Evolutionary conservation across 1,139 yeast genomes (phyloP).

Genomic region (Ogataea hybrid): DNA sequence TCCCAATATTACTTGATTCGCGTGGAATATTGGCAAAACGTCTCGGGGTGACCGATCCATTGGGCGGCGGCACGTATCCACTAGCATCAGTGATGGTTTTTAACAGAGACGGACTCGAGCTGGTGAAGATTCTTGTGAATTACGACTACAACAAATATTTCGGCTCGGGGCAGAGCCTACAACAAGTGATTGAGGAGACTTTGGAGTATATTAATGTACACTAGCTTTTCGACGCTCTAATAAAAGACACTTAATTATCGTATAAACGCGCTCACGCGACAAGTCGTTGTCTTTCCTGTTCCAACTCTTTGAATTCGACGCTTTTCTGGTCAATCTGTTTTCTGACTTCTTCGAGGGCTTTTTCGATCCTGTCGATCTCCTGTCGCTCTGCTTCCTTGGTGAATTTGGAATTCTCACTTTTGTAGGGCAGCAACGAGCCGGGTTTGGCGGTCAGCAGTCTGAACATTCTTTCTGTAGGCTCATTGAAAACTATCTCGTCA

Average conservation of each 20-base stretch:
- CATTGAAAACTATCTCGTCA: constrained; percentile 93
- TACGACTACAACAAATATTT: constrained; percentile 26
- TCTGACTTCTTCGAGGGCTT: constrained; percentile 62
- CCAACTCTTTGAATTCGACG: constrained; percentile 50
- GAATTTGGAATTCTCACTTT: constrained; percentile 35
- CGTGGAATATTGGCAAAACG: constrained; percentile 30
- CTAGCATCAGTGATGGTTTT: constrained; percentile 40
- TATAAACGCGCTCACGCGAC: constrained; percentile 10
- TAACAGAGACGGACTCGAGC: constrained; percentile 29
- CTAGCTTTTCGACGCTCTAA: background rate
- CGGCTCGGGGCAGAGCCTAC: constrained; percentile 17
- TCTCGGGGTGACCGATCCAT: constrained; percentile 40
- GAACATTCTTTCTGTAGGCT: constrained; percentile 89
- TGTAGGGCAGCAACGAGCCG: constrained; percentile 66
- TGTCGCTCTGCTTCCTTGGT: constrained; percentile 66
- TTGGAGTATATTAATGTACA: constrained; percentile 12
- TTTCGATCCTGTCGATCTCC: constrained; percentile 70
- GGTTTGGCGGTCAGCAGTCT: constrained; percentile 74
- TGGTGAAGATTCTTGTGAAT: constrained; percentile 22
- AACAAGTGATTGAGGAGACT: constrained; percentile 16
- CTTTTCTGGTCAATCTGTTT: constrained; percentile 54
- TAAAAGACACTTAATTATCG: constrained; percentile 5
- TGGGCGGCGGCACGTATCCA: constrained; percentile 54
- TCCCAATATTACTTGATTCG: constrained; percentile 29
- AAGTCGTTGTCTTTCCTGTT: constrained; percentile 33